A percentile compares a stretch with the other conserved stretches of the same genome.
phyloP scores from a whole-genome alignment of 2,329 filamentous ascomycete genomes.

The Fusarium sp. region DNA sequence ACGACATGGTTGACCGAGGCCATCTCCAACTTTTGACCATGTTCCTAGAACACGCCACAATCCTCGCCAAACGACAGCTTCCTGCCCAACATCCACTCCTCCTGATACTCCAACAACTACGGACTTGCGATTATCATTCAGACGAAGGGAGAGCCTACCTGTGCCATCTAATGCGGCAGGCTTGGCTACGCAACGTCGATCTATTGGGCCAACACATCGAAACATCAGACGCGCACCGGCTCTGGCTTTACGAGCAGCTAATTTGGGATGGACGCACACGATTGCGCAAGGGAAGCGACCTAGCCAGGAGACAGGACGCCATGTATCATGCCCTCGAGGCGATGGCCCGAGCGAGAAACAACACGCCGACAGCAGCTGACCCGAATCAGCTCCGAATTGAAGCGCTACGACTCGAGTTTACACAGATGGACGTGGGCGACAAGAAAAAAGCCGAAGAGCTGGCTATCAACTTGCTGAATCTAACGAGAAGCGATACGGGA shows the following conservation, averaged over 20 bases:
- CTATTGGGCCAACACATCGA: conserved; percentile 49
- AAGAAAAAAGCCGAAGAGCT: conserved; percentile 48
- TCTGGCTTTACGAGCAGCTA: conserved; percentile 55
- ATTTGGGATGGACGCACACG: conserved; percentile 54
- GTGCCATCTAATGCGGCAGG: conserved; percentile 50
- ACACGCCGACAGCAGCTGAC: conserved; percentile 20
- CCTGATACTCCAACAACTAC: conserved; percentile 49
- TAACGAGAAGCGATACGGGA: conserved; percentile 39
- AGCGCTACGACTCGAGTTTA: conserved; percentile 52
- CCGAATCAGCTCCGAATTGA: conserved; percentile 48
- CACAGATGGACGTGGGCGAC: conserved; percentile 53
- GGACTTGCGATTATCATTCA: conserved; percentile 48
- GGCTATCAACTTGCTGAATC: conserved; percentile 45
- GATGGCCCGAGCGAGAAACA: conserved; percentile 34
- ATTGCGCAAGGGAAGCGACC: conserved; percentile 48
- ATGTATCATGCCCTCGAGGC: conserved; percentile 49
- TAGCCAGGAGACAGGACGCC: conserved; percentile 43
- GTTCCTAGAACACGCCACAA: conserved; percentile 50
- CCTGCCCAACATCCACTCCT: conserved; percentile 50
- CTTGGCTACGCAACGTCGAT: conserved; percentile 53
- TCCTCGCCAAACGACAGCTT: conserved; percentile 46
- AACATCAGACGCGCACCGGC: conserved; percentile 44
- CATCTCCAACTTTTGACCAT: conserved; percentile 51
- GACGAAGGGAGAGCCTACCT: conserved; percentile 48
- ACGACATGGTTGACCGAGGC: conserved; percentile 52